These are phyloP conservation scores for Solanum hybrid DNA, from an alignment of 305 asterid species.

Conservation along the genomic window DNA sequence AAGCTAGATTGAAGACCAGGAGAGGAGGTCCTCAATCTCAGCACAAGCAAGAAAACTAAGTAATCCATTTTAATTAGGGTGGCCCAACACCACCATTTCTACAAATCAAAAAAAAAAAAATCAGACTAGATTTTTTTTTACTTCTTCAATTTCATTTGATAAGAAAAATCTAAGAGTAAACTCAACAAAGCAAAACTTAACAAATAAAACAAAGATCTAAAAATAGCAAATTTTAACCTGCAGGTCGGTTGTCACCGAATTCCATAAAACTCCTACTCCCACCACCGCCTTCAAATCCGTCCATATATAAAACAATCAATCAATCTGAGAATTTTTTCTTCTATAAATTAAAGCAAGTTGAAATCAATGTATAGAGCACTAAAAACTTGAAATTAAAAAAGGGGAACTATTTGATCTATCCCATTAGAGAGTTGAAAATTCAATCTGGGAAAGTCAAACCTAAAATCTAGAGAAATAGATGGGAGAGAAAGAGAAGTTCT, in stretches of 20 bases:
- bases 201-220: conserved; percentile 16
- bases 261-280: conserved; percentile 45
- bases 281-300: conserved; percentile 51
- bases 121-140: not conserved
- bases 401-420: not conserved
- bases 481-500: not conserved
- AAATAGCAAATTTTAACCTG: conserved; percentile 42
- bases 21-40: not conserved
- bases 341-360: not conserved
- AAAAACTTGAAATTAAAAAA: not conserved
- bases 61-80: not conserved
- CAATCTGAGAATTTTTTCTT: not conserved
- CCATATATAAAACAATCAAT: conserved; percentile 38
- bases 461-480: conserved; percentile 5
- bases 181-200: not conserved
- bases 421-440: not conserved
- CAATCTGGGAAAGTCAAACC: conserved; percentile 9
- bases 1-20: not conserved
- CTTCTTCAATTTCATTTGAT: not conserved
- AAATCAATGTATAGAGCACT: not conserved
- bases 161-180: not conserved
- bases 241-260: conserved; percentile 37
- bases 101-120: not conserved
- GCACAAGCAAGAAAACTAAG: not conserved
- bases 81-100: not conserved